These are phyloP conservation scores for Ceratobasidium sp. DNA, from an alignment of 1,284 basidiomycete species.

Conservation along the genomic window DNA sequence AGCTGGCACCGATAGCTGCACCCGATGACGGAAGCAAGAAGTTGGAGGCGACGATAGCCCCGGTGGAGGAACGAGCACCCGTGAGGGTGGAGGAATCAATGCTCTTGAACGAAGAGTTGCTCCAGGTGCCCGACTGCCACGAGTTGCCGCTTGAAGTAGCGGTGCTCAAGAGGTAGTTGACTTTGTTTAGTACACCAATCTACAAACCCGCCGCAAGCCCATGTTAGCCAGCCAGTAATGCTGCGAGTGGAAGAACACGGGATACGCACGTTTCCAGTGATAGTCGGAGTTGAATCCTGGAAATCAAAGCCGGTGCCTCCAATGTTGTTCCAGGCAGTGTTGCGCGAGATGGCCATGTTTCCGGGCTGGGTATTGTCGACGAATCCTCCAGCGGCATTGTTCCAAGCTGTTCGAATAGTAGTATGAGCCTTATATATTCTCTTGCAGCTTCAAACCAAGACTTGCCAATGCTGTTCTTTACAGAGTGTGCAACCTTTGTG, in stretches of 20 bases:
- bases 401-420: conserved; percentile 4
- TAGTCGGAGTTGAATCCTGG: conserved; percentile 39
- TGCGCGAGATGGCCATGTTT: conserved; percentile 42
- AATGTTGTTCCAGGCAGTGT: conserved; percentile 49
- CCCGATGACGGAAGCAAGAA: conserved; percentile 46
- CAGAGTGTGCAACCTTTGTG: conserved; percentile 44
- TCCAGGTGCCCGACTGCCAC: conserved; percentile 47
- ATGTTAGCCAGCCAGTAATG: not conserved
- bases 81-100: conserved; percentile 41
- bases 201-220: conserved; percentile 2
- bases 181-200: conserved; percentile 42
- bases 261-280: conserved; percentile 37
- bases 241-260: too few relatives aligned
- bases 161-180: conserved; percentile 17
- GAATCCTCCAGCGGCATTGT: conserved; percentile 44
- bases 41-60: conserved; percentile 31
- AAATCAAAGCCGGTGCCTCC: conserved; percentile 46
- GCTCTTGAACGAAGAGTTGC: conserved; percentile 46
- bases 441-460: not conserved
- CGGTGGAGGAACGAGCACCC: conserved; percentile 43
- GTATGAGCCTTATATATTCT: not conserved
- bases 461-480: conserved; percentile 48
- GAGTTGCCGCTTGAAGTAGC: conserved; percentile 47
- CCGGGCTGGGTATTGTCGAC: conserved; percentile 49
- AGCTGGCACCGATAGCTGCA: conserved; percentile 45